phyloP scores from a whole-genome alignment of 192 early-diverging fungal genomes.

The Coemansia sp. region DNA sequence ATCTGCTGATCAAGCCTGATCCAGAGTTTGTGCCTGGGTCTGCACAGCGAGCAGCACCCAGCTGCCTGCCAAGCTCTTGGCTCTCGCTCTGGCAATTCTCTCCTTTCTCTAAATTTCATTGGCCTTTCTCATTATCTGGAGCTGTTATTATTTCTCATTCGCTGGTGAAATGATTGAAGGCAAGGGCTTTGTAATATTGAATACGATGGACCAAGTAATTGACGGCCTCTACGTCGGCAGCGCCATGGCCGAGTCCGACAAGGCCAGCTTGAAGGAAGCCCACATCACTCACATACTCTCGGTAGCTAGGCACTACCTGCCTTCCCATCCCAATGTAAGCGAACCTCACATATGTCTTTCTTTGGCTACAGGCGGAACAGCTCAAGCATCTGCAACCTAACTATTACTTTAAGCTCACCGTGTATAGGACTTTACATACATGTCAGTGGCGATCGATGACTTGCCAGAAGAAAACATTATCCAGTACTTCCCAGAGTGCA shows the following conservation, averaged over 20 bases:
- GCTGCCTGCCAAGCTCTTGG: no score
- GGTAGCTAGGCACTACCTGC: constrained; percentile 30
- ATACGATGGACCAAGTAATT: constrained; percentile 43
- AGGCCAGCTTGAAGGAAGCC: constrained; percentile 17
- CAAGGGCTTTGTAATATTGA: constrained; percentile 39
- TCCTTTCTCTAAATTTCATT: background rate
- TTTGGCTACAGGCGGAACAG: no score
- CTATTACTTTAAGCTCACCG: background rate
- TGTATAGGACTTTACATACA: constrained; percentile 51
- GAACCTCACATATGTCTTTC: background rate
- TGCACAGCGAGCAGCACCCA: background rate
- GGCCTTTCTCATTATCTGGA: no score
- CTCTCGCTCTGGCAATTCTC: background rate
- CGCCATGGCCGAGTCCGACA: constrained; percentile 47
- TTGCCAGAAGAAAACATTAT: constrained; percentile 62
- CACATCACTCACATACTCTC: constrained; percentile 48
- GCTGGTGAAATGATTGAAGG: constrained; percentile 15
- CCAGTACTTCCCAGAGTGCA: constrained; percentile 63
- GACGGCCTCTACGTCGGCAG: constrained; percentile 50
- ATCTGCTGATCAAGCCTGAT: no score
- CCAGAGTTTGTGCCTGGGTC: no score
- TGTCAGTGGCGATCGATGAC: constrained; percentile 57
- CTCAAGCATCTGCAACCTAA: background rate
- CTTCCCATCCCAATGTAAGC: constrained; percentile 31
- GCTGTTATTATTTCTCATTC: background rate